Evolutionary conservation across 371 early-diverging fungal genomes (phyloP), one percentile per base, ranked within the genome.

Genomic region (Basidiobolus meristosporus): DNA sequence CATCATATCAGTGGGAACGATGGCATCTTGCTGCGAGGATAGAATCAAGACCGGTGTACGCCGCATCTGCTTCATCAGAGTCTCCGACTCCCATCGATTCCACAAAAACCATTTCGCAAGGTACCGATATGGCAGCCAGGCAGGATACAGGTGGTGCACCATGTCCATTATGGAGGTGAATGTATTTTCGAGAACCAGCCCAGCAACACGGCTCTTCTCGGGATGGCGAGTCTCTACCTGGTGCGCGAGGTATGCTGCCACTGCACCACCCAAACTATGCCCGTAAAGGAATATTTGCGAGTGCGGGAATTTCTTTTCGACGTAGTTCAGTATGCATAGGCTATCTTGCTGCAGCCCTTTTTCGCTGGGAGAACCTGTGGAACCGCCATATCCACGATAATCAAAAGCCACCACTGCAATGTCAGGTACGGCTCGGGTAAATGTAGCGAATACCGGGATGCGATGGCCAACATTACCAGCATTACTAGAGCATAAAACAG

Each of bases 381-480:
- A 53, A 26, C 44, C 44, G 20, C 64, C 60, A 46, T 53, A 63
- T 6, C 61, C 60, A 15, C 64, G 59, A 43, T 56, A 56, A 35
- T 56, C 50, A 20, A 58, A 40, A 1, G 54, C 61, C 7, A 52
- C 50, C 7, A 60, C 42, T 0, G 55, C 41, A 19, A 52, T 16
- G 12, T 48, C 44, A 2, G 53, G 42, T 0, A 48, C 30, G 26
- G 43, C 26, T 3, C 18, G n/a, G 5, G 47, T 14, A 20, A 54
- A 36, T 9, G 9, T 15, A 2, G 16, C 7, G 32, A 51, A 63
- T 7, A 57, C 33, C 2, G 45, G 48, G 11, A 56, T 28, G 20
- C 64, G 59, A 33, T 57, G 53, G 14, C 51, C 47, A 50, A 57
- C 59, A 26, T 60, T 63, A 6, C 64, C 64, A 16, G 60, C 64